Percentiles rank a stretch among this genome's conserved stretches.
Conservation (phyloP, 306 rosid species). For the Herpetospermum pedunculosum region DNA sequence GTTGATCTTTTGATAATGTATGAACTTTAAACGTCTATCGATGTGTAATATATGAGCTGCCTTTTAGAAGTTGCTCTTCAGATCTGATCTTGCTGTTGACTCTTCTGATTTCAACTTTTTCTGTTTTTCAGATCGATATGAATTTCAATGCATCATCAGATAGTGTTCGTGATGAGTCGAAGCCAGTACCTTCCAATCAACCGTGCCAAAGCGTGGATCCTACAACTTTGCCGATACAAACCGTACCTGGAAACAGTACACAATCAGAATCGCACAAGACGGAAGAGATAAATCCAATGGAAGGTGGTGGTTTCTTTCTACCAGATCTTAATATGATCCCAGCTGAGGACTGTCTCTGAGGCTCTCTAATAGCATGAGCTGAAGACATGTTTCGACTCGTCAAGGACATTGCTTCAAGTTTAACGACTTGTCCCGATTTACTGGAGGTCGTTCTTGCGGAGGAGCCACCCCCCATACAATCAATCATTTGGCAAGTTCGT, state of each 20-base stretch:
- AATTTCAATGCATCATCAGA: not conserved
- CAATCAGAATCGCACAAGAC: not conserved
- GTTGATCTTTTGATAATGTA: not conserved
- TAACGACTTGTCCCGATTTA: not conserved
- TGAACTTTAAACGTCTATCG: not conserved
- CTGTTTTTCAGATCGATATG: constrained; percentile 3
- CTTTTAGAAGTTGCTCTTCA: not conserved
- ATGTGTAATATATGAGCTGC: not conserved
- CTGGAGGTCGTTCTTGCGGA: not conserved
- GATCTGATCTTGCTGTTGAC: not conserved
- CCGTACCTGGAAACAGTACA: not conserved
- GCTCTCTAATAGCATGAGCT: not conserved
- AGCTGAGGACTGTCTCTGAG: constrained; percentile 8
- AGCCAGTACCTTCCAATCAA: not conserved
- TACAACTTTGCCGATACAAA: not conserved
- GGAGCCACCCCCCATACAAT: not conserved
- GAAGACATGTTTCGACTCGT: not conserved
- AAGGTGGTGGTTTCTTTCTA: constrained; percentile 1
- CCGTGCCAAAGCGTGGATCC: not conserved
- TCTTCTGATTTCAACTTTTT: not conserved
- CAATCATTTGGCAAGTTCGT: not conserved
- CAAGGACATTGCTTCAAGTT: not conserved
- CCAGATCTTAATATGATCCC: constrained; percentile 19
- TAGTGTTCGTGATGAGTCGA: not conserved
- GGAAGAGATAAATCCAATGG: not conserved